Base-by-base conservation (phyloP, 208 protist species). In the Spongospora subterranea region DNA sequence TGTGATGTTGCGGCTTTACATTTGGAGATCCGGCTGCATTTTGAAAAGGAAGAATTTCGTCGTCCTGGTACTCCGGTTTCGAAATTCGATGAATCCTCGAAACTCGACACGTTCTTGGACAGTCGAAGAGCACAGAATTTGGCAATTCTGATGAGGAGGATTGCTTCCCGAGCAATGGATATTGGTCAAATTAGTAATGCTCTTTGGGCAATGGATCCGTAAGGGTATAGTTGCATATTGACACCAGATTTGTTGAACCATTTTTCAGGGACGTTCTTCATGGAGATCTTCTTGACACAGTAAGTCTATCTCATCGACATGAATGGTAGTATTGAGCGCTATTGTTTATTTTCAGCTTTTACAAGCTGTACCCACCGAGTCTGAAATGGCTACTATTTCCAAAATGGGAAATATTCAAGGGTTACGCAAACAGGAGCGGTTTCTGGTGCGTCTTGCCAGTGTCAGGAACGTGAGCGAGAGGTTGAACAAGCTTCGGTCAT, bases 201-300 rank as follows among this genome's bases (percentile, higher is more conserved):
- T 43, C 71, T 82, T 6, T 82, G 71, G 71, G n/a, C 71, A 35
- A 82, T 82, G 71, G 35, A 82, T 43, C 11, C n/a, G 71, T 82
- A 82, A 6, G 71, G 6, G 17, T 35, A 65, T 29, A 29, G 20
- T n/a, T 43, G 17, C 71, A 45, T 35, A 6, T 35, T n/a, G n/a
- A n/a, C n/a, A n/a, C n/a, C n/a, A n/a, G n/a, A n/a, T n/a, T n/a
- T n/a, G n/a, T n/a, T n/a, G n/a, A n/a, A n/a, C n/a, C 13, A 40
- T 82, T 43, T 35, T 35, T 20, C n/a, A 82, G 71, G 13, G 71
- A 82, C 11, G 71, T 82, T n/a, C n/a, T 82, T n/a, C n/a, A 82
- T 35, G 71, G 71, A 20, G 71, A 82, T n/a, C n/a, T 82, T 6
- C n/a, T 82, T 39, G 71, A 82, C n/a, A 82, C 71, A n/a, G 71